Conservation (phyloP, 805 yeast genomes). For the Alloascoidea hylecoeti region DNA sequence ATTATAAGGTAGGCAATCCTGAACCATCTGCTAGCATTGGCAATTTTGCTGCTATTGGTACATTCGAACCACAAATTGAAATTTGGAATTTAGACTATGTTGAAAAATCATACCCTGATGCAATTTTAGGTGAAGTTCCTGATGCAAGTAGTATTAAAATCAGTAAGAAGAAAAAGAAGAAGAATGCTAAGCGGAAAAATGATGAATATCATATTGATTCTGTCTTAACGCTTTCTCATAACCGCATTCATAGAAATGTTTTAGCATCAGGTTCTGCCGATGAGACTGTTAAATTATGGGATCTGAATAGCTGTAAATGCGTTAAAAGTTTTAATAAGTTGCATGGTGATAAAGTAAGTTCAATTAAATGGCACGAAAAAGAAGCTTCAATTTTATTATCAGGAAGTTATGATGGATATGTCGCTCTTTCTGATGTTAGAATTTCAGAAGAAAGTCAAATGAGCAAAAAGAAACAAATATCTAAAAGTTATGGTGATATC, state of each 20-base stretch:
- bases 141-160: slow-evolving; percentile 9
- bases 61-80: slow-evolving; percentile 95
- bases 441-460: slow-evolving; percentile 33
- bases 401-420: slow-evolving; percentile 86
- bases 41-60: slow-evolving; percentile 92
- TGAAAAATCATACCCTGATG: slow-evolving; percentile 90
- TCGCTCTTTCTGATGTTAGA: slow-evolving; percentile 45
- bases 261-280: slow-evolving; percentile 95
- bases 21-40: slow-evolving; percentile 37
- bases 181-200: slow-evolving; percentile 28
- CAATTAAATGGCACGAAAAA: slow-evolving; percentile 71
- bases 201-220: slow-evolving; percentile 91
- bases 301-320: slow-evolving; percentile 57
- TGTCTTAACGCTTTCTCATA: slow-evolving; percentile 75
- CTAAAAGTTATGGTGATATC: slow-evolving; percentile 43
- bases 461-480: background rate
- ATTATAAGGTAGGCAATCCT: slow-evolving; percentile 40
- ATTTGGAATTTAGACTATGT: slow-evolving; percentile 90
- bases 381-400: slow-evolving; percentile 46
- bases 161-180: slow-evolving; percentile 33
- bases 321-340: slow-evolving; percentile 61
- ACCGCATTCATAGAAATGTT: slow-evolving; percentile 66
- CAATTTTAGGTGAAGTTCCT: slow-evolving; percentile 68
- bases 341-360: slow-evolving; percentile 74
- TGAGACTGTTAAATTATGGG: slow-evolving; percentile 92